A percentile compares a stretch with the other conserved stretches of the same genome.
phyloP scores from a whole-genome alignment of 1,139 yeast genomes.

The Suhomyces panamericanus region DNA sequence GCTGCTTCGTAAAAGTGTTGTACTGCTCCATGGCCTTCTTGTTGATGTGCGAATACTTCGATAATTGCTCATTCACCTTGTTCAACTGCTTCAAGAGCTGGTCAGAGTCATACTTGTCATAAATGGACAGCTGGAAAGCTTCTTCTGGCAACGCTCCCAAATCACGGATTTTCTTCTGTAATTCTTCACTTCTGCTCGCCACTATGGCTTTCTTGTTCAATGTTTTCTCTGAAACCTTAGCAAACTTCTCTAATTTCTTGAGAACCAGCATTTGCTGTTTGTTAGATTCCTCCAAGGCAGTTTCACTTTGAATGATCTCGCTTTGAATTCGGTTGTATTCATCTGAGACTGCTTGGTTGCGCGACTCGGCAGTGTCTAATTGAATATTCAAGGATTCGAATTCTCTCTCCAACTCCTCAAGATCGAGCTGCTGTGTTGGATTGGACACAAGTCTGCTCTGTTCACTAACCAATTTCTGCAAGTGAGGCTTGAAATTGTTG shows the following conservation, averaged over 20 bases:
- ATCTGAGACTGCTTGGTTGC: conserved; percentile 19
- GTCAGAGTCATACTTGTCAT: conserved; percentile 50
- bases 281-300: conserved; percentile 49
- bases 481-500: conserved; percentile 44
- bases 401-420: conserved; percentile 35
- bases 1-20: conserved; percentile 69
- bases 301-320: conserved; percentile 41
- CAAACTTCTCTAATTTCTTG: conserved; percentile 59
- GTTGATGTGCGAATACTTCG: conserved; percentile 75
- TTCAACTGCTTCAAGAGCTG: conserved; percentile 58
- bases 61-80: conserved; percentile 56
- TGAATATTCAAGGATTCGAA: conserved; percentile 23
- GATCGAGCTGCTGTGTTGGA: conserved; percentile 41
- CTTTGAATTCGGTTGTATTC: conserved; percentile 28
- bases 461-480: conserved; percentile 38
- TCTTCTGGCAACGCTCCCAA: conserved; percentile 88
- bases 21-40: conserved; percentile 90
- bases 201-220: conserved; percentile 66
- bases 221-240: conserved; percentile 65
- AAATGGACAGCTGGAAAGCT: conserved; percentile 53
- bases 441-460: conserved; percentile 24
- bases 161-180: conserved; percentile 73
- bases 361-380: conserved; percentile 25
- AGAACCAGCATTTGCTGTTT: conserved; percentile 56
- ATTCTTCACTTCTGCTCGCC: conserved; percentile 64